Base-by-base conservation (phyloP, 352 stramenopile species). In the Phytophthora hibernalis region DNA sequence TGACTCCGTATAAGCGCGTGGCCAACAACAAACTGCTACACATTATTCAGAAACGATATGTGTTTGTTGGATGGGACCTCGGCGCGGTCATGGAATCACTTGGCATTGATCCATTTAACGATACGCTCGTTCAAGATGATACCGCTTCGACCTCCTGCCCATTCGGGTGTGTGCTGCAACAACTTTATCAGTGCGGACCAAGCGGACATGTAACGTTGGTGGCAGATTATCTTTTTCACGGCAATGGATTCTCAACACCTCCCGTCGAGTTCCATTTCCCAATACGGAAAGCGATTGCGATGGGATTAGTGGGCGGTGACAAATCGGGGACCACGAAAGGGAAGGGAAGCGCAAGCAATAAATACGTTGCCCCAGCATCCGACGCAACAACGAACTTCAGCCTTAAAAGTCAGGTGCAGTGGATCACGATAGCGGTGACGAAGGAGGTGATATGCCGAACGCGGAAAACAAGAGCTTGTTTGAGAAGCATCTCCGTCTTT, bases 61-160 rank as follows among this genome's bases (percentile, higher is more conserved):
- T 81, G 4, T 57, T 87, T 33, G 64, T 81, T 2, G 81, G 81
- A 6, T 90, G 81, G 81, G 81, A 90, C 22, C 38, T 73, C 3
- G 53, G 82, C 4, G 44, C 75, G 0, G 61, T 72, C 5, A 45
- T 79, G 0, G 61, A 82, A 1, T 66, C 74, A 12, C 66, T 90
- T 12, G 79, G 81, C 0, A 78, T 90, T 16, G 81, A 90, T 26
- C 79, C 79, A 4, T 65, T 73, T 16, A 55, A 87, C 7, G 24
- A 58, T 0, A 55, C 64, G 5, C 60, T 77, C 21, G 24, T 76
- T n/a, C 44, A 77, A 26, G 49, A 66, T 22, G 65, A 59, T 4
- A 52, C 63, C 12, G 65, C 55, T 3, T 28, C 33, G 6, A 75
- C 77, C 10, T 80, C 77, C 33, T 85, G 68, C 10, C 73, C 65